phyloP scores from a whole-genome alignment of 2,329 filamentous ascomycete genomes.

The Tolypocladium tundrense region DNA sequence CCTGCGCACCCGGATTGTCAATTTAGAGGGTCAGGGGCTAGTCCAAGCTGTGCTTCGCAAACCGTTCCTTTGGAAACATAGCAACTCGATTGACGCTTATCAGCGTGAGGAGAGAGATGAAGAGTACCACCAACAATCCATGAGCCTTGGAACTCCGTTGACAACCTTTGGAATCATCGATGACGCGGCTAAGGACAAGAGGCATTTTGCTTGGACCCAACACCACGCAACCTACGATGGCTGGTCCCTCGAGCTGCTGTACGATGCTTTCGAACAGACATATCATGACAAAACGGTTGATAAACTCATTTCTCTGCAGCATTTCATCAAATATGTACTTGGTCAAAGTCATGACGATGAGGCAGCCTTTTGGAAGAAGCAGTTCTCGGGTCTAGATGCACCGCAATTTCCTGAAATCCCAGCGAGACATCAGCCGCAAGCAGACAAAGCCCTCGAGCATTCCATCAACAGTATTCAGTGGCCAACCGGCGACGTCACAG shows the following conservation, averaged over 20 bases:
- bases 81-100: not conserved
- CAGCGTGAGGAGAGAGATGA: not conserved
- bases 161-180: not conserved
- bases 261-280: not conserved
- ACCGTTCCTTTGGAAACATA: not conserved
- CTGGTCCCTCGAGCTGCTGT: not conserved
- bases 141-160: not conserved
- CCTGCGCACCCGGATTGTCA: not conserved
- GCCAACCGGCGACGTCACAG: not conserved
- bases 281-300: not conserved
- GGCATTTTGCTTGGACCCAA: not conserved
- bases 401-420: not conserved
- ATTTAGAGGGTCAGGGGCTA: not conserved
- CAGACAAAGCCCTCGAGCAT: not conserved
- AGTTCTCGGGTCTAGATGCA: not conserved
- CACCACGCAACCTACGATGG: not conserved
- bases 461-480: not conserved
- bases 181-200: not conserved
- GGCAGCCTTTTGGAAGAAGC: not conserved
- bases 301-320: not conserved
- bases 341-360: not conserved
- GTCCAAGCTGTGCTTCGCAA: not conserved
- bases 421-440: not conserved
- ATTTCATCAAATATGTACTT: not conserved
- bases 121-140: not conserved